phyloP scores from a whole-genome alignment of 495 filamentous ascomycete genomes.

The Sabuloglossum arenarium region DNA sequence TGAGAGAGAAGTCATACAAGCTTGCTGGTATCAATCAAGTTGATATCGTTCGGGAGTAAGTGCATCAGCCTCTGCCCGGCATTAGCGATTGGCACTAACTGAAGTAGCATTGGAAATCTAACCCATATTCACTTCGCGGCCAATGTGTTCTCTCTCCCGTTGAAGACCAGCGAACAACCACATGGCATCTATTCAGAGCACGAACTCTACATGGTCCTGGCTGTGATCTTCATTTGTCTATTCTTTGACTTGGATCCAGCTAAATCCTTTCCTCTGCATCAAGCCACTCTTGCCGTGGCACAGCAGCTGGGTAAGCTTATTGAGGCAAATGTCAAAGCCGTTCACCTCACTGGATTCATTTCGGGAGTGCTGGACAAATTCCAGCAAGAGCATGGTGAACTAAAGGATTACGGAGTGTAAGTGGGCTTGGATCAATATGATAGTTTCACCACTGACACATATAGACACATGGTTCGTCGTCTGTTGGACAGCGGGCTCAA shows the following conservation, averaged over 20 bases:
- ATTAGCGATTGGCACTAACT: slow-evolving; percentile 30
- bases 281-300: slow-evolving; percentile 38
- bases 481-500: slow-evolving; percentile 19
- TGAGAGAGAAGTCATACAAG: neutral
- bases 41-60: slow-evolving; percentile 1
- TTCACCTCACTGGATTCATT: slow-evolving; percentile 33
- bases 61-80: slow-evolving; percentile 24
- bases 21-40: neutral
- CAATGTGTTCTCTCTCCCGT: neutral
- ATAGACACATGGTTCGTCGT: slow-evolving; percentile 8
- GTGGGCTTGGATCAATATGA: neutral
- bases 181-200: slow-evolving; percentile 1
- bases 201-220: slow-evolving; percentile 45
- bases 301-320: slow-evolving; percentile 40
- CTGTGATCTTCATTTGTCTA: slow-evolving; percentile 37
- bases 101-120: neutral
- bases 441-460: neutral
- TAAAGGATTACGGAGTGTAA: neutral
- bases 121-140: neutral
- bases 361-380: slow-evolving; percentile 24
- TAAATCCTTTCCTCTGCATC: slow-evolving; percentile 33
- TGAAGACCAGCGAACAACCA: slow-evolving; percentile 3
- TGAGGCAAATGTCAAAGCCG: slow-evolving; percentile 21
- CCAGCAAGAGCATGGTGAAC: slow-evolving; percentile 28
- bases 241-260: slow-evolving; percentile 34